A percentile compares a stretch with the other conserved stretches of the same genome.
These are phyloP conservation scores for Diaporthe ampelina DNA, from an alignment of 2,329 filamentous ascomycete species.

Conservation along the genomic window DNA sequence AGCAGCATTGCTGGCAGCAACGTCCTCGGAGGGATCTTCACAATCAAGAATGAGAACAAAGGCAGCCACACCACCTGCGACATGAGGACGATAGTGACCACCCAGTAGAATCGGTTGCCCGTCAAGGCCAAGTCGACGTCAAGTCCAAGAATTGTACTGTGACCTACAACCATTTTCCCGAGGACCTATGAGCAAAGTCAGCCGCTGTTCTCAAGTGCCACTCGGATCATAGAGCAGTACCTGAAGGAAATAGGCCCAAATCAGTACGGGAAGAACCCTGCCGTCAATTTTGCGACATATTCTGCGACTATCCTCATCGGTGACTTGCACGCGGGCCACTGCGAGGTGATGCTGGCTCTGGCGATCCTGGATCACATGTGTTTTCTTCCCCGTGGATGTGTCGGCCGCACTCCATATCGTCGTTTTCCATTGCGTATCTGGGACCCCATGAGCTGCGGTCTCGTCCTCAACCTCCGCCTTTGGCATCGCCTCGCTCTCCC, in stretches of 20 bases:
- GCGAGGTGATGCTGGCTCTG: background rate
- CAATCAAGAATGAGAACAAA: constrained; percentile 71
- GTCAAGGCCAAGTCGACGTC: constrained; percentile 62
- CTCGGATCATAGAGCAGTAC: background rate
- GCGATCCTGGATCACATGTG: background rate
- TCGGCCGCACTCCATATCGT: constrained; percentile 2
- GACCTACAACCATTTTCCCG: constrained; percentile 71
- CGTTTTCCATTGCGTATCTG: constrained; percentile 2
- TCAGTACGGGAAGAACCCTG: constrained; percentile 66
- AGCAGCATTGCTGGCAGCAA: constrained; percentile 66
- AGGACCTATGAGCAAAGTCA: constrained; percentile 55
- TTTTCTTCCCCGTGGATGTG: background rate
- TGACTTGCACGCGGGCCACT: background rate
- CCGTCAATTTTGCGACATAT: constrained; percentile 69
- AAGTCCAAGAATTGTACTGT: constrained; percentile 69
- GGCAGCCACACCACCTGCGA: constrained; percentile 74
- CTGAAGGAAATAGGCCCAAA: constrained; percentile 73
- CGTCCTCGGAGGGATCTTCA: constrained; percentile 71
- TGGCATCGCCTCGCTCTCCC: background rate
- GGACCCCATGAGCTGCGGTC: background rate
- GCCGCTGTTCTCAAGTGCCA: background rate
- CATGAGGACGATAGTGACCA: constrained; percentile 70
- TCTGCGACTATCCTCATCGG: background rate
- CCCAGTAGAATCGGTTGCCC: constrained; percentile 68
- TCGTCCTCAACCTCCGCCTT: background rate